phyloP scores from a whole-genome alignment of 345 rosid genomes.

The Populus davidiana region DNA sequence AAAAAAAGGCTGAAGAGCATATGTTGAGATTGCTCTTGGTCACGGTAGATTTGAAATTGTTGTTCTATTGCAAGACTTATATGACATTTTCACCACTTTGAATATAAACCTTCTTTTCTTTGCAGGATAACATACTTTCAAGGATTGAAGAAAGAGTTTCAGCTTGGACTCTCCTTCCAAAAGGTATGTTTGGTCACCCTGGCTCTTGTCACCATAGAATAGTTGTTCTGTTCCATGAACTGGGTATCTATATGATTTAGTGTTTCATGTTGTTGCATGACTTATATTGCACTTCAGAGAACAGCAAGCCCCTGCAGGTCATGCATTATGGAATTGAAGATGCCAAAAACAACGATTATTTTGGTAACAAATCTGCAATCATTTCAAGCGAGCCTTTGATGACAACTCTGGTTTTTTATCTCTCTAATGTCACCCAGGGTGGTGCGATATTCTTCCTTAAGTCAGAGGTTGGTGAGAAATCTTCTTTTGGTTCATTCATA shows the following conservation, averaged over 20 bases:
- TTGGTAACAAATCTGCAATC: slow-evolving; percentile 39
- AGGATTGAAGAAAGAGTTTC: slow-evolving; percentile 76
- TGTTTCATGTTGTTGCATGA: slow-evolving; percentile 3
- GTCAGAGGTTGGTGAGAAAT: slow-evolving; percentile 52
- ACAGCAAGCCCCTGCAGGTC: slow-evolving; percentile 48
- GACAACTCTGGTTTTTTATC: slow-evolving; percentile 70
- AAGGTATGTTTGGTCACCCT: slow-evolving; percentile 35
- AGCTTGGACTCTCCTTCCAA: slow-evolving; percentile 85
- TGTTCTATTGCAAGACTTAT: background rate
- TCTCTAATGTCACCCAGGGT: slow-evolving; percentile 65
- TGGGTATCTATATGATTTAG: background rate
- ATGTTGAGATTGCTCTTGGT: no score
- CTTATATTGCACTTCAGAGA: slow-evolving; percentile 41
- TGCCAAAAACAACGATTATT: slow-evolving; percentile 44
- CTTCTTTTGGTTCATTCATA: background rate
- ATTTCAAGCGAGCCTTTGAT: slow-evolving; percentile 41
- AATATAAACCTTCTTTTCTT: slow-evolving; percentile 5
- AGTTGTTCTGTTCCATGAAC: background rate
- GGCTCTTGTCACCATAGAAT: slow-evolving; percentile 1
- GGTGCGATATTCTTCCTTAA: slow-evolving; percentile 74
- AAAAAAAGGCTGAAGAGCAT: no score
- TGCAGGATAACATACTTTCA: slow-evolving; percentile 58
- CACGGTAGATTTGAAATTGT: no score
- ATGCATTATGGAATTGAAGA: slow-evolving; percentile 50
- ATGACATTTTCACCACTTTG: background rate